Evolutionary conservation across 345 rosid species (phyloP).

Genomic region (Gossypium ekmanianum): DNA sequence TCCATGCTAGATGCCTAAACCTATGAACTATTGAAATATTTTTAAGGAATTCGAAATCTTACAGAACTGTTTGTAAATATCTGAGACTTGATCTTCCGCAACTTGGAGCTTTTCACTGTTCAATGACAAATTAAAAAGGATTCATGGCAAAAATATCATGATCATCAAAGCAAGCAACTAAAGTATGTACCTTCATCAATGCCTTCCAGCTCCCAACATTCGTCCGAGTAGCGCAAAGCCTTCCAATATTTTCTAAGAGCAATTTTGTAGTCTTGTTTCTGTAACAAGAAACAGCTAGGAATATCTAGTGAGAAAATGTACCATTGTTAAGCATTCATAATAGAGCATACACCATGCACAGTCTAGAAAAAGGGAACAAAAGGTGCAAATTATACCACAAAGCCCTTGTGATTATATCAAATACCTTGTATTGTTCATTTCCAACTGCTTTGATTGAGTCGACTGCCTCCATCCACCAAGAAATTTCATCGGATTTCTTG

Average conservation of each 20-base stretch:
- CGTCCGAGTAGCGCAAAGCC: slow-evolving; percentile 79
- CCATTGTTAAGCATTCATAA: background rate
- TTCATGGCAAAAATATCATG: background rate
- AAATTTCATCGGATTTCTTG: slow-evolving; percentile 48
- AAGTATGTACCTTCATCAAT: slow-evolving; percentile 69
- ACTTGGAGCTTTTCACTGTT: slow-evolving; percentile 60
- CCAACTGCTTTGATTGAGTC: slow-evolving; percentile 67
- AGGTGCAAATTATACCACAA: background rate
- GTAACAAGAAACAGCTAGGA: slow-evolving; percentile 4
- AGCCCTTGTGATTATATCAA: background rate
- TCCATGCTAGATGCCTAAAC: slow-evolving; percentile 9
- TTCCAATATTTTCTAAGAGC: slow-evolving; percentile 78
- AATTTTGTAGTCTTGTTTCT: slow-evolving; percentile 90
- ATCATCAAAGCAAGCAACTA: background rate
- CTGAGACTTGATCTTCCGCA: slow-evolving; percentile 83
- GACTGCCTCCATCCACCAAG: slow-evolving; percentile 92
- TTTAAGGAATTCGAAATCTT: slow-evolving; percentile 27
- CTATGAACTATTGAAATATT: background rate
- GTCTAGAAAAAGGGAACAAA: background rate
- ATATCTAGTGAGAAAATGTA: background rate
- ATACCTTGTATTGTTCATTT: slow-evolving; percentile 74
- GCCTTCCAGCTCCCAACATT: slow-evolving; percentile 95
- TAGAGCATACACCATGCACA: background rate
- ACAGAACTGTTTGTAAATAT: slow-evolving; percentile 88
- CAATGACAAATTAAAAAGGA: slow-evolving; percentile 13